Evolutionary conservation across 257 asterid genomes (phyloP).

Genomic region (Linaria vulgaris): DNA sequence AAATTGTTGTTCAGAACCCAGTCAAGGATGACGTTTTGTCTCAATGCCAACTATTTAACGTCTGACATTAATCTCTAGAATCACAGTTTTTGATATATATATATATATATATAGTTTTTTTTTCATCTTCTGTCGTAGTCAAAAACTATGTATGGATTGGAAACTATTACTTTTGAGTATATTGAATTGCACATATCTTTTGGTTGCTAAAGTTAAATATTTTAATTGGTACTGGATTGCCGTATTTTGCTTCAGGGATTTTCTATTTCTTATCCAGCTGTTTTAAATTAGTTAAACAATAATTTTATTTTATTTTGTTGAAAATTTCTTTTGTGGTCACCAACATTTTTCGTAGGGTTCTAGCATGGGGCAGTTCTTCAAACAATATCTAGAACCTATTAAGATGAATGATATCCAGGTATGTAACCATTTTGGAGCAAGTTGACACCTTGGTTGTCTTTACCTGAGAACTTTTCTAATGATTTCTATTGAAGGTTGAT

Average conservation of each 20-base stretch:
- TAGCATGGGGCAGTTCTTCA: conserved; percentile 95
- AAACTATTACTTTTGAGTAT: conserved; percentile 8
- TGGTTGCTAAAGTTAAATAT: conserved; percentile 2
- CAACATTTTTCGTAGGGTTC: conserved; percentile 63
- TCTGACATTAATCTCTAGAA: too few relatives aligned
- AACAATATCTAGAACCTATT: conserved; percentile 91
- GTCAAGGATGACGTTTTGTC: background rate
- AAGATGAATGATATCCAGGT: conserved; percentile 91
- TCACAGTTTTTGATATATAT: too few relatives aligned
- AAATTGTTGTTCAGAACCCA: conserved; percentile 15
- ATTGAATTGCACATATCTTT: conserved; percentile 12
- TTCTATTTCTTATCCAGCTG: conserved; percentile 1
- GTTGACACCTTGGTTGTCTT: conserved; percentile 19
- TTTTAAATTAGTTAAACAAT: conserved; percentile 6
- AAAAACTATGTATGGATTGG: too few relatives aligned
- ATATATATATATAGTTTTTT: too few relatives aligned
- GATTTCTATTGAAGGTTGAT: conserved; percentile 57
- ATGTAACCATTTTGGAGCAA: conserved; percentile 27
- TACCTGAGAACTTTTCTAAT: conserved; percentile 25
- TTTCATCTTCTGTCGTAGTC: too few relatives aligned
- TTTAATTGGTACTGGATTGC: conserved; percentile 2
- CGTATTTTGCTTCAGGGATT: background rate
- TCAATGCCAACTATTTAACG: too few relatives aligned
- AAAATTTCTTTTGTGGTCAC: conserved; percentile 24
- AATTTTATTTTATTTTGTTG: conserved; percentile 11